A percentile compares a stretch with the other conserved stretches of the same genome.
These are phyloP conservation scores for Ocimum tenuiflorum DNA, from an alignment of 257 asterid genomes.

Conservation along the genomic window DNA sequence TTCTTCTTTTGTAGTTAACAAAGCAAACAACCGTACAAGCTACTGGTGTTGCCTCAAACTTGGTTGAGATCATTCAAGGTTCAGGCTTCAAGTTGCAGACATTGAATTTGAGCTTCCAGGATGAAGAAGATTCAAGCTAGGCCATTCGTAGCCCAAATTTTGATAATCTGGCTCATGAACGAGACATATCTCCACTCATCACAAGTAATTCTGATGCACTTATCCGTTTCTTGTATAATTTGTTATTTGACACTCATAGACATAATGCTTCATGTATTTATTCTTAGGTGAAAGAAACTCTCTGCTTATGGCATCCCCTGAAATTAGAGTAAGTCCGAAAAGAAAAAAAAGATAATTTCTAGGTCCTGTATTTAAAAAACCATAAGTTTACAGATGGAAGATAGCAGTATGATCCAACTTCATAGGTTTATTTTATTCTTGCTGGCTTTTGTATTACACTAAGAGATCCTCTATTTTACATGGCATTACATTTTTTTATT, in stretches of 20 bases:
- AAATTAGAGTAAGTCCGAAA: not conserved
- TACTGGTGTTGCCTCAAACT: constrained; percentile 87
- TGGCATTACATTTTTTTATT: not conserved
- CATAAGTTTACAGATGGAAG: no score
- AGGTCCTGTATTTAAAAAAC: no score
- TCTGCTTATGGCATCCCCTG: not conserved
- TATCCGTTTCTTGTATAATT: constrained; percentile 13
- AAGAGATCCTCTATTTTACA: not conserved
- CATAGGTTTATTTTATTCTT: not conserved
- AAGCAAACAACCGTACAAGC: constrained; percentile 87
- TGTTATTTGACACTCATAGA: not conserved
- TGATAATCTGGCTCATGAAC: constrained; percentile 6
- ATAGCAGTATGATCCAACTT: not conserved
- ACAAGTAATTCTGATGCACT: not conserved
- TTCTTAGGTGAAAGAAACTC: not conserved
- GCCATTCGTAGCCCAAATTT: constrained; percentile 15
- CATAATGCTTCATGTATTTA: not conserved
- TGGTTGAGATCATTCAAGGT: constrained; percentile 82
- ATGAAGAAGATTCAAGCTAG: constrained; percentile 69
- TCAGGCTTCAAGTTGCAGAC: constrained; percentile 95
- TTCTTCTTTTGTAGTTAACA: constrained; percentile 42
- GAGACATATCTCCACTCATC: not conserved
- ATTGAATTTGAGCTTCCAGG: constrained; percentile 82
- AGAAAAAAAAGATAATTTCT: not conserved
- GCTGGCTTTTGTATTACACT: not conserved